phyloP scores from a whole-genome alignment of 73 alveolate species.

The Tetrahymena malaccensis region DNA sequence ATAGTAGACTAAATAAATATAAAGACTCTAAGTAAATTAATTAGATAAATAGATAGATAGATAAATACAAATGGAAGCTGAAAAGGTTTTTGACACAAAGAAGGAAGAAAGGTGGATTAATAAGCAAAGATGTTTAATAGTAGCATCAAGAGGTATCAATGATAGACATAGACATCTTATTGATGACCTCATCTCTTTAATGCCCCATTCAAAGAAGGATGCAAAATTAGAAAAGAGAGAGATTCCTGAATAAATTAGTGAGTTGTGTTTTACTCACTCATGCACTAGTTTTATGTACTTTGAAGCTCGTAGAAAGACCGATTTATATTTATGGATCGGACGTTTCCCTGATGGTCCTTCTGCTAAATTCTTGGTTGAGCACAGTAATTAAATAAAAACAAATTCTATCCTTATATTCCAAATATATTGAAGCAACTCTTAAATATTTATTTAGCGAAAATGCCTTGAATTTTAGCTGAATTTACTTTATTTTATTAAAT shows the following conservation, averaged over 20 bases:
- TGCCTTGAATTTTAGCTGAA: not conserved
- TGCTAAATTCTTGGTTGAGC: slow-evolving; percentile 78
- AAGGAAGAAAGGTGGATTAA: slow-evolving; percentile 80
- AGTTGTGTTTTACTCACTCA: slow-evolving; percentile 78
- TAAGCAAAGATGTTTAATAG: slow-evolving; percentile 81
- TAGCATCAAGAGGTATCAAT: slow-evolving; percentile 83
- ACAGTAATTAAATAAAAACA: slow-evolving; percentile 18
- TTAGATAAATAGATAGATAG: not conserved
- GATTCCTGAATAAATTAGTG: slow-evolving; percentile 72
- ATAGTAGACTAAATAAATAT: not conserved
- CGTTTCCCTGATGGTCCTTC: slow-evolving; percentile 96
- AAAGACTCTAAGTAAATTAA: not conserved
- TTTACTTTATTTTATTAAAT: not conserved
- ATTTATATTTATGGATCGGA: slow-evolving; percentile 85
- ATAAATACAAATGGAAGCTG: slow-evolving; percentile 10
- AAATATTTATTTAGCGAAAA: too few species aligned
- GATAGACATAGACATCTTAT: slow-evolving; percentile 76
- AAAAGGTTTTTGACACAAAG: slow-evolving; percentile 33
- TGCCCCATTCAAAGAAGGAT: slow-evolving; percentile 96
- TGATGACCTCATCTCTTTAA: slow-evolving; percentile 70
- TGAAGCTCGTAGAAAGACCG: slow-evolving; percentile 83
- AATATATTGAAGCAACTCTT: not conserved
- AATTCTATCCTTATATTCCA: too few species aligned
- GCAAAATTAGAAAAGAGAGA: slow-evolving; percentile 86
- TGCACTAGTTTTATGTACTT: slow-evolving; percentile 89